These are phyloP conservation scores for Vitis rotundifolia DNA, from an alignment of 164 flowering plant species.

Conservation along the genomic window DNA sequence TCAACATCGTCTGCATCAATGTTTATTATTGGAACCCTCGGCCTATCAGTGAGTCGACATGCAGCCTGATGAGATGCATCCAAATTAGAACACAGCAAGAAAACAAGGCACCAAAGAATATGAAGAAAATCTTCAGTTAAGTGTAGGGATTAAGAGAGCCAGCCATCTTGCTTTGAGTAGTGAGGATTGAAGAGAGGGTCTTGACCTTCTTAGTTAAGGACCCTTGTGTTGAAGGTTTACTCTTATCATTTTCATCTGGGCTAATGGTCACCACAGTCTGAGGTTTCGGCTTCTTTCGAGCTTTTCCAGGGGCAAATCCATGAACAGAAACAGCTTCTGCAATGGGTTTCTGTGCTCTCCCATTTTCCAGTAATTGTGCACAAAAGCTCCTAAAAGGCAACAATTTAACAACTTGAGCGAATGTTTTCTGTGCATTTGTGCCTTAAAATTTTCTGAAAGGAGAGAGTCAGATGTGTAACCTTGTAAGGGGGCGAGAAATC, in stretches of 20 bases:
- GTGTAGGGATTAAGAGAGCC: too few relatives aligned
- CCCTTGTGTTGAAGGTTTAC: background rate
- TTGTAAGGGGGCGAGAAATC: slow-evolving; percentile 20
- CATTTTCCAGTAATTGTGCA: slow-evolving; percentile 18
- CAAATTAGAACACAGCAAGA: background rate
- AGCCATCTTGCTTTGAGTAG: slow-evolving; percentile 55
- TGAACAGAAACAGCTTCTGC: slow-evolving; percentile 12
- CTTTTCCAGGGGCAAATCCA: background rate
- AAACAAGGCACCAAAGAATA: background rate
- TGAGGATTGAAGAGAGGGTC: slow-evolving; percentile 40
- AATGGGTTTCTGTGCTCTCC: slow-evolving; percentile 23
- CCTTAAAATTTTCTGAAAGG: too few relatives aligned
- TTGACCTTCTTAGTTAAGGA: slow-evolving; percentile 11
- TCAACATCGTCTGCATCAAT: slow-evolving; percentile 45
- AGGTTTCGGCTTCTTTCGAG: slow-evolving; percentile 11
- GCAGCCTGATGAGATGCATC: slow-evolving; percentile 24
- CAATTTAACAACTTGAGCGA: too few relatives aligned
- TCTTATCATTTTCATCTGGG: slow-evolving; percentile 4
- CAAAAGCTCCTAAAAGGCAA: slow-evolving; percentile 7
- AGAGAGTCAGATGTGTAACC: slow-evolving; percentile 10
- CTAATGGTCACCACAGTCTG: background rate
- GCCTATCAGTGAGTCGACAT: slow-evolving; percentile 27
- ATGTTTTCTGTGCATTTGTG: background rate
- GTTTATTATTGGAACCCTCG: slow-evolving; percentile 18
- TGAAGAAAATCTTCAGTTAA: too few relatives aligned